Base-by-base conservation (phyloP, 257 asterid species). In the Plantago ovata region DNA sequence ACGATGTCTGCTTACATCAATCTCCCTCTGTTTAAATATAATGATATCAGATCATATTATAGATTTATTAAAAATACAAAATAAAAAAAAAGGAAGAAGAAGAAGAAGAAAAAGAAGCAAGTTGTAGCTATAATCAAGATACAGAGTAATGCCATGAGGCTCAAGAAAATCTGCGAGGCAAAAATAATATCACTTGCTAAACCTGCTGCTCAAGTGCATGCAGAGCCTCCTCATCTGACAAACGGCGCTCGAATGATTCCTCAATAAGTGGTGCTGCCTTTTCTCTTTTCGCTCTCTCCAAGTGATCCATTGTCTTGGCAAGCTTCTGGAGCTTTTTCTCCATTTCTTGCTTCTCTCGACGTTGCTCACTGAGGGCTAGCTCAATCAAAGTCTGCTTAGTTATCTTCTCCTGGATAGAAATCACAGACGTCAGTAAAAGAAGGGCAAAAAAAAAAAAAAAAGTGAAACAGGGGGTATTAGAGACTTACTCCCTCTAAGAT, bases 231-330 rank as follows among this genome's bases (percentile, higher is more conserved):
- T 91, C 98, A 49, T 85, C 92, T 13, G 71, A 82, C 54, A 87
- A 65, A 54, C 86, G 94, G 41, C 52, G 71, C 73, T 83, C 77
- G 67, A 72, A 83, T 24, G 82, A 79, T 60, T 89, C 84, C 52
- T 81, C 87, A 63, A 86, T 75, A 58, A 86, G 84, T 40, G 89
- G 84, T 15, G 95, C 84, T 10, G 94, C 86, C 79, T 87, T 96
- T 73, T 87, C 96, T 62, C 96, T 70, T 78, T 81, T 91, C n/a
- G 98, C 98, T 74, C 98, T 81, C 81, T 87, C 98, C 75, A 87
- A 58, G 72, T 83, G 69, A 74, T 91, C 96, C 98, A 91, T 87
- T 48, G 87, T 83, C 70, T 87, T 87, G 58, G 74, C 95, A 53
- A 83, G 87, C 68, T 76, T 87, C 80, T 69, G 91, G 24, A 87